Conservation (phyloP, 2,329 filamentous ascomycete genomes). For the Botryotinia calthae region DNA sequence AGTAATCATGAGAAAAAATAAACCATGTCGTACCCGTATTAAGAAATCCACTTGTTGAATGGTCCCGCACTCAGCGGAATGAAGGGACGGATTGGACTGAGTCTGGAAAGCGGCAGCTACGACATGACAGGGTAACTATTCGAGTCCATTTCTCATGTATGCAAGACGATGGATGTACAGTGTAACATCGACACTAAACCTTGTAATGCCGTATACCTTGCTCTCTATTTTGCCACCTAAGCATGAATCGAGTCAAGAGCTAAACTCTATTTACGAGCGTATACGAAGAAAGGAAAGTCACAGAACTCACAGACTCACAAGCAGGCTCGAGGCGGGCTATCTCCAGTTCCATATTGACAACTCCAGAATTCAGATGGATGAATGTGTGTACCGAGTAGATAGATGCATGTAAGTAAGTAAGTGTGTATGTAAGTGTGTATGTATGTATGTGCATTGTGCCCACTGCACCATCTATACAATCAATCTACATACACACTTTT, state of each 20-base stretch:
- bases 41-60: not conserved
- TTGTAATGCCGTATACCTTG: slow-evolving; percentile 3
- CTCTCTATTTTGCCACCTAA: not conserved
- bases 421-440: too few species aligned
- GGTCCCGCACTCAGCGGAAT: not conserved
- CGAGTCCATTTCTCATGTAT: not conserved
- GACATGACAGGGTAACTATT: not conserved
- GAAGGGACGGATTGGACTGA: not conserved
- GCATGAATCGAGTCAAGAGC: not conserved
- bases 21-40: not conserved
- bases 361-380: not conserved
- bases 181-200: slow-evolving; percentile 4
- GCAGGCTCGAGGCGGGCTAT: not conserved
- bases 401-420: not conserved
- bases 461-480: not conserved
- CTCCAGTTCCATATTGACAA: slow-evolving; percentile 1
- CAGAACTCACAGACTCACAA: not conserved
- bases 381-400: not conserved
- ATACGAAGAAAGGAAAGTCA: not conserved
- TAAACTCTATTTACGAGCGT: slow-evolving; percentile 1
- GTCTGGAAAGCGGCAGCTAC: not conserved
- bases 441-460: not conserved
- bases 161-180: not conserved
- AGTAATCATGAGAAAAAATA: not conserved
- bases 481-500: not conserved